A percentile compares a stretch with the other conserved stretches of the same genome.
phyloP scores from a whole-genome alignment of 1,284 basidiomycete species.

The Fomitiporia mediterranea region DNA sequence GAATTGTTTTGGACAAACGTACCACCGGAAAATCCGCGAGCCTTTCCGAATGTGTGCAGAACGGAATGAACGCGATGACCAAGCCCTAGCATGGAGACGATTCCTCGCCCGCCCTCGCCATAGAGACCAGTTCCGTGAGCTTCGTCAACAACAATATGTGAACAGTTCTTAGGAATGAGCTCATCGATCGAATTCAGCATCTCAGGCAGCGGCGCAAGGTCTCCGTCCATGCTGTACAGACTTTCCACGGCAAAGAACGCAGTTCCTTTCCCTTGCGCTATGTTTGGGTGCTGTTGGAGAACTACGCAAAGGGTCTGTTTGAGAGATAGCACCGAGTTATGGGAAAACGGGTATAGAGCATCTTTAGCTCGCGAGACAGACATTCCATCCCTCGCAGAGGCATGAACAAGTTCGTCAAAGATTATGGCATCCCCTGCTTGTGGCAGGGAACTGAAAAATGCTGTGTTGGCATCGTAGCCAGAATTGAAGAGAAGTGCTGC shows the following conservation, averaged over 20 bases:
- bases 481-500: constrained; percentile 54
- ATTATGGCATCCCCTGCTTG: constrained; percentile 48
- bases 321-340: constrained; percentile 38
- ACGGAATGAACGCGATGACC: constrained; percentile 38
- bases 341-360: constrained; percentile 37
- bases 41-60: constrained; percentile 53
- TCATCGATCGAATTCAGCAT: constrained; percentile 36
- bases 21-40: constrained; percentile 42
- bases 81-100: constrained; percentile 32
- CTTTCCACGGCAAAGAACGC: constrained; percentile 51
- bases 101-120: constrained; percentile 34
- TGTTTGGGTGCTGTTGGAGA: constrained; percentile 24
- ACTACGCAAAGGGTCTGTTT: constrained; percentile 28
- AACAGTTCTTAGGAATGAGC: constrained; percentile 31
- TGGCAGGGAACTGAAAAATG: constrained; percentile 50
- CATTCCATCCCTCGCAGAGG: constrained; percentile 55
- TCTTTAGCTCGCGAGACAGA: constrained; percentile 36
- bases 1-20: constrained; percentile 16
- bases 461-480: constrained; percentile 59
- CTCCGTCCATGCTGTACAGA: constrained; percentile 65
- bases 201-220: constrained; percentile 45
- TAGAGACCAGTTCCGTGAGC: constrained; percentile 58
- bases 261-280: constrained; percentile 31
- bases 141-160: constrained; percentile 46
- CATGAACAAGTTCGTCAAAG: constrained; percentile 57